Percentiles rank a stretch among this genome's conserved stretches.
Evolutionary conservation across 1,139 yeast species (phyloP).

Genomic region (Candida pseudocylindracea): DNA sequence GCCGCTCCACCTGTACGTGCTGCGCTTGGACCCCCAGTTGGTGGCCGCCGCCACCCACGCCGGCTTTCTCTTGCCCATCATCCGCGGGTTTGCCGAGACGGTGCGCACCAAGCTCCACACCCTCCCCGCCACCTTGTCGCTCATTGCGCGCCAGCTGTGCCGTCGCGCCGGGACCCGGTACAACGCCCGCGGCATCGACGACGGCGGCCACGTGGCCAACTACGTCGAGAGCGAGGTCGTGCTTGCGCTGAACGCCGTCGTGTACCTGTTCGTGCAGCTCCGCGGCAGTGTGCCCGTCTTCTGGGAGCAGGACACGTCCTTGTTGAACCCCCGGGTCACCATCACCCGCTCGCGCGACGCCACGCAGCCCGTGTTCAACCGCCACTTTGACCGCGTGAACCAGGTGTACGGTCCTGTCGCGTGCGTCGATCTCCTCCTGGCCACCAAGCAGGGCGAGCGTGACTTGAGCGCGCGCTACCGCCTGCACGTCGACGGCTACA

Average conservation of each 20-base stretch:
- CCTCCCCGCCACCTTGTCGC: slow-evolving; percentile 19
- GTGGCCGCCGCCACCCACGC: slow-evolving; percentile 44
- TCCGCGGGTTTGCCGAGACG: slow-evolving; percentile 87
- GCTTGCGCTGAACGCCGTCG: slow-evolving; percentile 11
- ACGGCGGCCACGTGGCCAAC: slow-evolving; percentile 86
- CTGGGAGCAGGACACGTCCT: slow-evolving; percentile 92
- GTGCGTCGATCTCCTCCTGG: slow-evolving; percentile 59
- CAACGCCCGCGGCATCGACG: slow-evolving; percentile 89
- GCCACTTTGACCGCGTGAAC: slow-evolving; percentile 51
- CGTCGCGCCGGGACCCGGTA: slow-evolving; percentile 90
- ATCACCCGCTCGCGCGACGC: slow-evolving; percentile 82
- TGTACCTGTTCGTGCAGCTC: slow-evolving; percentile 65
- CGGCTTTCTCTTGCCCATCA: slow-evolving; percentile 72
- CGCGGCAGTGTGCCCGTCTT: slow-evolving; percentile 92
- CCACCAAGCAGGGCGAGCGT: slow-evolving; percentile 51
- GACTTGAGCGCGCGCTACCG: slow-evolving; percentile 48
- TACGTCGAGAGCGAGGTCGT: slow-evolving; percentile 90
- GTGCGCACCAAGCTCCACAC: slow-evolving; percentile 33
- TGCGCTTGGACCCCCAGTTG: slow-evolving; percentile 38
- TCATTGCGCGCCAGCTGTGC: slow-evolving; percentile 88
- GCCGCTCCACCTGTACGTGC: slow-evolving; percentile 55
- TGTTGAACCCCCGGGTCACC: slow-evolving; percentile 67
- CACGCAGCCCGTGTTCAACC: slow-evolving; percentile 72
- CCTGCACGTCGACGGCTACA: slow-evolving; percentile 13
- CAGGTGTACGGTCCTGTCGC: slow-evolving; percentile 74